Conservation (phyloP, 2,329 filamentous ascomycete species). For the Colletotrichum noveboracense region DNA sequence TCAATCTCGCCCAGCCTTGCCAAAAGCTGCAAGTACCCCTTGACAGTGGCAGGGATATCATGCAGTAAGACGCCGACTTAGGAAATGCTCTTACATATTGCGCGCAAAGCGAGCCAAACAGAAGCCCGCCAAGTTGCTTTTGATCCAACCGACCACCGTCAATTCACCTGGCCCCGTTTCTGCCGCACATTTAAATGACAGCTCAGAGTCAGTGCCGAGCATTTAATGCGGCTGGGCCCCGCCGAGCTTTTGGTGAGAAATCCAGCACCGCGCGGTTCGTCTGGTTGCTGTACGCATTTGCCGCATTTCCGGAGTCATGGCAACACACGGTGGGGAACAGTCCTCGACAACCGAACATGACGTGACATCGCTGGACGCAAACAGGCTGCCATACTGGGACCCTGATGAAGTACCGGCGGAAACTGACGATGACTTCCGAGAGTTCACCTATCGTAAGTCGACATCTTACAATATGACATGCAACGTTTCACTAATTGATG, state of each 20-base stretch:
- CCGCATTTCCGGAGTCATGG: neutral
- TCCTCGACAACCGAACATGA: neutral
- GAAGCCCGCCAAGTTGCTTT: neutral
- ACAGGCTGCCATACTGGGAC: rapidly evolving
- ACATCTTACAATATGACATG: neutral
- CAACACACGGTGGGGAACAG: rapidly evolving
- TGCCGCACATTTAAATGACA: neutral
- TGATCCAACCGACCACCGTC: neutral
- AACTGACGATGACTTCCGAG: neutral
- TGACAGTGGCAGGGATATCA: neutral
- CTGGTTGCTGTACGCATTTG: rapidly evolving
- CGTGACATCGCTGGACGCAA: neutral
- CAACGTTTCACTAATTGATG: neutral
- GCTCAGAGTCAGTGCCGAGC: rapidly evolving
- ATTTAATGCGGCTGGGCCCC: neutral
- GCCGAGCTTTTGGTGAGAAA: neutral
- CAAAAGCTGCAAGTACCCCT: neutral
- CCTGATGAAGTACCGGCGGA: neutral
- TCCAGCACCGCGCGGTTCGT: neutral
- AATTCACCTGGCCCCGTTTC: neutral
- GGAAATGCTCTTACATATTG: neutral
- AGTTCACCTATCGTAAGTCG: neutral
- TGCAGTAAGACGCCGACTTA: neutral
- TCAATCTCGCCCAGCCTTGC: neutral
- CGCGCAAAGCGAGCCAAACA: neutral